Base-by-base conservation (phyloP, 73 alveolate genomes). In the Diophrys appendiculata region DNA sequence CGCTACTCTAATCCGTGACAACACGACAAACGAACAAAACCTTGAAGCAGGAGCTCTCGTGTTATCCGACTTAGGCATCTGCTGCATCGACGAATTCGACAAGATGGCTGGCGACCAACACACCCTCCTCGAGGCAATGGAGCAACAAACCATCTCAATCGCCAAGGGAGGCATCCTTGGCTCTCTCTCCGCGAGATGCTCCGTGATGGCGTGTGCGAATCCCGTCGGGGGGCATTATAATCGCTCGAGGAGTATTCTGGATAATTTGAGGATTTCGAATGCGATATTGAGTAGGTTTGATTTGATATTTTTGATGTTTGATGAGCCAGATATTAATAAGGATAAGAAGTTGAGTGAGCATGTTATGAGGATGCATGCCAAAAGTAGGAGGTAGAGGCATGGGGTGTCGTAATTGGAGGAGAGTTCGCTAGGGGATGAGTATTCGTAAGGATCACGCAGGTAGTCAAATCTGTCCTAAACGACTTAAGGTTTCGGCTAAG, bases 81-180 rank as follows among this genome's bases (percentile, higher is more conserved):
- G 98, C 73, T 93, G 97, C 81, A 91, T 94, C 18, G 98, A 94
- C 82, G 98, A 94, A 67, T 91, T 94, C 73, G 98, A 94, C 77
- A 94, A 94, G 72, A 94, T 94, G 98, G 80, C 88, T 29, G 83
- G 91, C 35, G 94, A 94, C 69, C 91, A 94, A 75, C 60, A 76
- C 67, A 90, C 96, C 0, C 71, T 94, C 5, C 83, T 94, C 1
- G 98, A 94, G 79, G 97, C 96, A 1, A 94, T 94, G 98, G 98
- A 94, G 78, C 80, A 94, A 55, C 84, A 94, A 65, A 94, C 97
- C 0, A 88, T 94, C n/a, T 75, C 95, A 23, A 83, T 94, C 2
- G 98, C 98, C 2, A 94, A 94, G 68, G 91, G 96, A 69, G 97
- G 97, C 68, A 90, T 94, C 64, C 56, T 91, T 54, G 95, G 98